Percentiles rank a stretch among this genome's conserved stretches.
Evolutionary conservation across 441 rosid genomes (phyloP).

Genomic region (Jatropha multifida): DNA sequence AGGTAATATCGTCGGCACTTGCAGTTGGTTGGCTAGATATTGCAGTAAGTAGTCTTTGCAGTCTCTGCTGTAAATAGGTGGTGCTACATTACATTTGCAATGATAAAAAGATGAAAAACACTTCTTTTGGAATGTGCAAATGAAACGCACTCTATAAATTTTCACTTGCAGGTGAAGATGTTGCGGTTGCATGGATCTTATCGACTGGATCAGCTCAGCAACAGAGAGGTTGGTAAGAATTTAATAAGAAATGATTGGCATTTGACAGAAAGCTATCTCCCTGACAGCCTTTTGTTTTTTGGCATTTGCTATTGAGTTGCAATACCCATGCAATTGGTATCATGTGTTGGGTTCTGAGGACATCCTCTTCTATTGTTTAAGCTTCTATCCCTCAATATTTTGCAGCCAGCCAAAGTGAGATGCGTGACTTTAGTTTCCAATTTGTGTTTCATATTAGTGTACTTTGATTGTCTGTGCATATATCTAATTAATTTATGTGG

Average conservation of each 20-base stretch:
- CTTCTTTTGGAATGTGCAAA: conserved; percentile 14
- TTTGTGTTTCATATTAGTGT: not conserved
- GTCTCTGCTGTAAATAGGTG: not conserved
- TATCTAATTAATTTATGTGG: conserved; percentile 1
- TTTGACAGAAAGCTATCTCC: not conserved
- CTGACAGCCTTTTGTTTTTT: not conserved
- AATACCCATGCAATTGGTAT: not conserved
- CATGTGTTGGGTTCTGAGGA: not conserved
- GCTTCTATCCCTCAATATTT: not conserved
- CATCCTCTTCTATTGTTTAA: not conserved
- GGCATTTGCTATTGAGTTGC: not conserved
- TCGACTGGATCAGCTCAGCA: conserved; percentile 82
- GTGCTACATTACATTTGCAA: not conserved
- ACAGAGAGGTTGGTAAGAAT: conserved; percentile 71
- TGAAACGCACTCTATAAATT: not conserved
- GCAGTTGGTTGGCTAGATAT: conserved; percentile 96
- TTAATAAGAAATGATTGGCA: conserved; percentile 9
- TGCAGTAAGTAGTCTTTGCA: conserved; percentile 50
- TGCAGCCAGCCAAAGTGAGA: conserved; percentile 1
- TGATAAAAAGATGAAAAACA: conserved; percentile 10
- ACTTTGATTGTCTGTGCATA: not conserved
- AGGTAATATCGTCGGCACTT: conserved; percentile 68
- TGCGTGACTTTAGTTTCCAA: not conserved
- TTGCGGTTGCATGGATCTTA: conserved; percentile 87
- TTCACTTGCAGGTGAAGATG: conserved; percentile 67